These are phyloP conservation scores for Gossypium australe DNA, from an alignment of 345 rosid genomes.

Conservation along the genomic window DNA sequence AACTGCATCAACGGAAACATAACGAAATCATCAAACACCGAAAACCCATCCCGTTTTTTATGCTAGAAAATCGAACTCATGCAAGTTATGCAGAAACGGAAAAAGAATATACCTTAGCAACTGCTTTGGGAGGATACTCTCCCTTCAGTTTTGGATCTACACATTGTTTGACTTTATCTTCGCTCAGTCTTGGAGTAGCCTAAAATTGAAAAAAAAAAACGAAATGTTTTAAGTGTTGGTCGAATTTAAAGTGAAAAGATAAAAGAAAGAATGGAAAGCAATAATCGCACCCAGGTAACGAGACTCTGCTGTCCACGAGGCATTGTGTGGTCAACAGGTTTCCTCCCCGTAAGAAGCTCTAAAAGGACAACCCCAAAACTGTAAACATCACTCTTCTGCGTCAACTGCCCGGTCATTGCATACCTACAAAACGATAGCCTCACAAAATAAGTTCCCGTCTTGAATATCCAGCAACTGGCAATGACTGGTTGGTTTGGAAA, in stretches of 20 bases:
- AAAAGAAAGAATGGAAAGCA: not conserved
- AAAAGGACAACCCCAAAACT: constrained; percentile 97
- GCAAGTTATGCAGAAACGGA: not conserved
- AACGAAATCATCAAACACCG: not conserved
- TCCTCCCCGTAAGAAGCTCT: constrained; percentile 94
- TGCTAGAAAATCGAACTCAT: not conserved
- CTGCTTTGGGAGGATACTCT: constrained; percentile 93
- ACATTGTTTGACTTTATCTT: constrained; percentile 97
- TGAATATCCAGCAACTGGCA: not conserved
- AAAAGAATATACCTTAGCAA: constrained; percentile 65
- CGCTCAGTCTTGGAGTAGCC: constrained; percentile 99
- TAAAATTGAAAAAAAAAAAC: constrained; percentile 9
- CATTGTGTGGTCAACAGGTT: constrained; percentile 99
- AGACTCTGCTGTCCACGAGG: constrained; percentile 99
- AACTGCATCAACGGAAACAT: constrained; percentile 42
- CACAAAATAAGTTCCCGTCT: constrained; percentile 1
- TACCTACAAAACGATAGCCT: constrained; percentile 46
- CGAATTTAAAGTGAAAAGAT: not conserved
- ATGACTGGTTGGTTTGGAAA: not conserved
- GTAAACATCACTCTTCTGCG: constrained; percentile 97
- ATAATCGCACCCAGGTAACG: constrained; percentile 79
- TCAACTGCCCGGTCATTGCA: constrained; percentile 98
- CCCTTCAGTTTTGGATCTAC: constrained; percentile 96
- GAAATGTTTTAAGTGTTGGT: not conserved
- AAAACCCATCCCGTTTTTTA: not conserved